phyloP scores from a whole-genome alignment of 2,329 filamentous ascomycete genomes.

The Magnaporthiopsis incrustans region DNA sequence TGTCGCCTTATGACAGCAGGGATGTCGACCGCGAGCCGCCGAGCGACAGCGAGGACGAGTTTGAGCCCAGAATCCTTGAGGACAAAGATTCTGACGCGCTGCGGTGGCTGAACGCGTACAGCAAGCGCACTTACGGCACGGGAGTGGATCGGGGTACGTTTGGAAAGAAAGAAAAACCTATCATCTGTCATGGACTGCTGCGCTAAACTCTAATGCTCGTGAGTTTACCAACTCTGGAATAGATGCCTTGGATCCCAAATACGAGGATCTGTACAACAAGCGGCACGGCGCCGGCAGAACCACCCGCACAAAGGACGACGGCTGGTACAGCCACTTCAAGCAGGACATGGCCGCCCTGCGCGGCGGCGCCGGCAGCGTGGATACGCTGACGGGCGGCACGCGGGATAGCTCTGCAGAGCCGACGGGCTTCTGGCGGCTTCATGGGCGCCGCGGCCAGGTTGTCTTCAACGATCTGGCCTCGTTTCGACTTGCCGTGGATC shows the following conservation, averaged over 20 bases:
- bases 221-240: not conserved
- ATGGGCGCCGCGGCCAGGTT: slow-evolving; percentile 1
- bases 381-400: not conserved
- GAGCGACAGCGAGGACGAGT: slow-evolving; percentile 9
- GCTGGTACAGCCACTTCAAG: not conserved
- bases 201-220: not conserved
- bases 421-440: slow-evolving; percentile 2
- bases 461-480: not conserved
- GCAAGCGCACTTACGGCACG: slow-evolving; percentile 9
- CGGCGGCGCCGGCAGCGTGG: not conserved
- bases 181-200: not conserved
- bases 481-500: slow-evolving; percentile 3
- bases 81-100: slow-evolving; percentile 15
- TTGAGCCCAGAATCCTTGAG: slow-evolving; percentile 5
- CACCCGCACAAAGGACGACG: not conserved
- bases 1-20: slow-evolving; percentile 30
- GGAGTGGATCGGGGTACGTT: slow-evolving; percentile 9
- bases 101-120: slow-evolving; percentile 13
- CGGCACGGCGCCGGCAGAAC: not conserved
- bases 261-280: not conserved
- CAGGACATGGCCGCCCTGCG: not conserved
- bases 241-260: not conserved
- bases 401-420: not conserved
- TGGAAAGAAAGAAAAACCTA: no score
- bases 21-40: slow-evolving; percentile 10